Evolutionary conservation across 2,329 filamentous ascomycete species (phyloP).

Genomic region (Hymenoscyphus fructigenus): DNA sequence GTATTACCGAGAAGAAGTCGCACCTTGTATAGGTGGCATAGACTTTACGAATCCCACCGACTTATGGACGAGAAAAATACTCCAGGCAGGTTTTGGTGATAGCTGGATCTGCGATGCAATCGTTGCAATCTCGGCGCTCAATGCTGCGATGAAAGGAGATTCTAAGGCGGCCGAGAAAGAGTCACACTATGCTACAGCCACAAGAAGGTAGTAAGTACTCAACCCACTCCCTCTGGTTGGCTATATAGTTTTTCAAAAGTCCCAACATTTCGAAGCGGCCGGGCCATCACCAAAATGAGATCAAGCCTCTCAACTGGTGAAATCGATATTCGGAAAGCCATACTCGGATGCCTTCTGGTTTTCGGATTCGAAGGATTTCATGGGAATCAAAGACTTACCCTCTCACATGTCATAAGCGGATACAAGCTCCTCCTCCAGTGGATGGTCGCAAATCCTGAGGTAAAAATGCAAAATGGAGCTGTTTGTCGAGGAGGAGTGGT

Average conservation of each 20-base stretch:
- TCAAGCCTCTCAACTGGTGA: neutral
- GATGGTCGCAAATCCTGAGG: neutral
- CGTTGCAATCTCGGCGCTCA: neutral
- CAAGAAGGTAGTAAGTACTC: neutral
- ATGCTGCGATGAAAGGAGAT: neutral
- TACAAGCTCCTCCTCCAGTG: neutral
- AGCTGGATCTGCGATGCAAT: neutral
- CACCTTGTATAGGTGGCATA: neutral
- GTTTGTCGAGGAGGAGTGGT: neutral
- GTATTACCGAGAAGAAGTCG: neutral
- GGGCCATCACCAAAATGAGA: neutral
- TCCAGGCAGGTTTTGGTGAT: neutral
- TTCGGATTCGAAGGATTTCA: neutral
- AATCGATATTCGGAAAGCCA: neutral
- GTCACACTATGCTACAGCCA: neutral
- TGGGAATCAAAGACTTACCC: neutral
- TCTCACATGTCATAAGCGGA: neutral
- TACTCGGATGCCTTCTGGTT: neutral
- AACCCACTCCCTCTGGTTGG: neutral
- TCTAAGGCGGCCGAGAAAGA: neutral
- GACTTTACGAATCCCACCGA: neutral
- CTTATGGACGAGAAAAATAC: neutral
- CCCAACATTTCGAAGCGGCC: neutral
- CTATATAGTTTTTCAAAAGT: neutral
- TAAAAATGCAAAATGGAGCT: neutral